Evolutionary conservation across 164 flowering plant species (phyloP), one percentile per base, ranked within the genome.

Genomic region (Umbilicus rupestris): DNA sequence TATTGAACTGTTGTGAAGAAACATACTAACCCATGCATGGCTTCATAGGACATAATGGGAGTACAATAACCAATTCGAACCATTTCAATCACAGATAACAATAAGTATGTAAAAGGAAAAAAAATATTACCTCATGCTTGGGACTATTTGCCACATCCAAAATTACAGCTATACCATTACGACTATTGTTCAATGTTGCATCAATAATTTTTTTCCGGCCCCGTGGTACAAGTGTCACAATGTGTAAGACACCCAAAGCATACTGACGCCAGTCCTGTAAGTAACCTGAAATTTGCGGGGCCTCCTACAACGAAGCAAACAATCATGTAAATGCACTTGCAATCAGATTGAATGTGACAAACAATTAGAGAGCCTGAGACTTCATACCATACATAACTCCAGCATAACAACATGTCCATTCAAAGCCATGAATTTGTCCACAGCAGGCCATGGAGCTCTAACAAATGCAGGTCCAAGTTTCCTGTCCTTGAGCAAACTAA

Each of bases 251-350:
- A 73, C 97, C 96, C 74, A 94, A 76, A n/a, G 99, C 96, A 86
- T 91, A 92, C 72, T 94, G 99, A 76, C 89, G 96, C 81, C 92
- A 78, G 71, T 94, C 99, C 69, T 87, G 97, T 87, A 94, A 77
- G 74, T 89, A 92, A 95, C 97, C 99, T 94, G 73, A 70, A 78
- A 11, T 45, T 39, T 62, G 64, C 12, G 62, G 35, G 59, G 72
- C 8, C 26, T 41, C 44, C 65, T 24, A 16, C 7, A 44, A 20
- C 6, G 24, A 26, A 24, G 58, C 57, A 66, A 60, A 20, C n/a
- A 42, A 69, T 45, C 15, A 57, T 29, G 71, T 19, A 68, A 24
- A 55, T 55, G 60, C 19, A 28, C 14, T 28, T 28, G 60, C 19
- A 26, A 55, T 26, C 30, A 11, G 14, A 22, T 52, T 52, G 30